phyloP scores from a whole-genome alignment of 2,329 filamentous ascomycete species.

The Gliomastix tumulicola region DNA sequence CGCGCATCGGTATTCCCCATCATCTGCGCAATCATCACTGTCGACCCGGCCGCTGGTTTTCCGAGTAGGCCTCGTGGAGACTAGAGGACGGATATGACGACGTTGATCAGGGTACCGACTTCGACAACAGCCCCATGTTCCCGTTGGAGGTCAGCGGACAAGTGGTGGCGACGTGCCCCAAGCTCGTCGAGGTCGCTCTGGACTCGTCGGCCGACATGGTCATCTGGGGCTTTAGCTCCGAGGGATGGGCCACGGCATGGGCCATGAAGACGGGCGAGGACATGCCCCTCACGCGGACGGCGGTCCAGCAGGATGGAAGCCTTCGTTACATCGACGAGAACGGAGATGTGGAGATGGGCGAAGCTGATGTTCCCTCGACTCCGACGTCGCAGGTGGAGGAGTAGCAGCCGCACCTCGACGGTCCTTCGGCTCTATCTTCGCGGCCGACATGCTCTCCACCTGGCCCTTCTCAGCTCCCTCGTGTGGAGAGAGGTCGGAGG shows the following conservation, averaged over 20 bases:
- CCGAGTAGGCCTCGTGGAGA: conserved; percentile 10
- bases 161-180: conserved; percentile 18
- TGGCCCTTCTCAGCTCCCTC: too few relatives aligned
- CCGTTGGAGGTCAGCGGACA: conserved; percentile 23
- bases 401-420: neutral
- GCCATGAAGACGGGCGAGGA: conserved; percentile 13
- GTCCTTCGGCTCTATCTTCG: neutral
- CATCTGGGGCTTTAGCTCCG: conserved; percentile 23
- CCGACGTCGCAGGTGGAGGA: neutral
- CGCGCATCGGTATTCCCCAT: too few relatives aligned
- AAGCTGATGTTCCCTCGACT: conserved; percentile 2
- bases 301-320: conserved; percentile 21
- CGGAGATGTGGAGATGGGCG: conserved; percentile 19
- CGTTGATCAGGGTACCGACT: conserved; percentile 11
- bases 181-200: conserved; percentile 21
- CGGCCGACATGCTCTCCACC: too few relatives aligned
- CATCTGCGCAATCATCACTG: too few relatives aligned
- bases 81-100: conserved; percentile 11
- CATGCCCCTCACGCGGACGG: conserved; percentile 8
- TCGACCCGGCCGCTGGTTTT: too few relatives aligned
- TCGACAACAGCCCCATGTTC: conserved; percentile 9
- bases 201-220: conserved; percentile 23
- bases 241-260: conserved; percentile 25
- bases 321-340: conserved; percentile 20
- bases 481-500: too few relatives aligned